These are phyloP conservation scores for Penicillium cataractarum DNA, from an alignment of 495 filamentous ascomycete species.

Conservation along the genomic window DNA sequence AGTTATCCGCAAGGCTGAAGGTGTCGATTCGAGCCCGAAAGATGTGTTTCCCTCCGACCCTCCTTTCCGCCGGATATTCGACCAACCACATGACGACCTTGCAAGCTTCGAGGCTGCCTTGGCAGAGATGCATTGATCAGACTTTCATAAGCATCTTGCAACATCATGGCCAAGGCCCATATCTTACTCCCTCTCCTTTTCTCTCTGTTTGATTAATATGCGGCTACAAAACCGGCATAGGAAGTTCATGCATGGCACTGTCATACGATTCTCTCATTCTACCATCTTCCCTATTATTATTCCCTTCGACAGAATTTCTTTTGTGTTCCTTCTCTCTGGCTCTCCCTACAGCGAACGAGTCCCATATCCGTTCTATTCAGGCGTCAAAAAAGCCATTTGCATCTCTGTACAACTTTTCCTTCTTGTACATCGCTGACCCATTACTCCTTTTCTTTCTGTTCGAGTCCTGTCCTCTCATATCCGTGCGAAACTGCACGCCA, in stretches of 20 bases:
- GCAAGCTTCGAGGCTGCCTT: constrained; percentile 37
- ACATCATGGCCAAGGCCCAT: neutral
- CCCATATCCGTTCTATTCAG: constrained; percentile 6
- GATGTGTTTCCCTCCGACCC: constrained; percentile 38
- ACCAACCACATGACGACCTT: constrained; percentile 41
- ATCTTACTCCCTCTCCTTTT: neutral
- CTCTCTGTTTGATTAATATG: neutral
- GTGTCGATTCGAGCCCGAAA: constrained; percentile 63
- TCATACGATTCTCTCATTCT: neutral
- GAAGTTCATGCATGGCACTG: neutral
- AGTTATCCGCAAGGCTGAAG: constrained; percentile 77
- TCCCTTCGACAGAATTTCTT: neutral
- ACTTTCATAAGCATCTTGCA: constrained; percentile 1
- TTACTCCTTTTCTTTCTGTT: constrained; percentile 7
- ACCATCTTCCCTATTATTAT: neutral
- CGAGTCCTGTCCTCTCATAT: constrained; percentile 8
- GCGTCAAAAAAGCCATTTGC: constrained; percentile 27
- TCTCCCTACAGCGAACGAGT: constrained; percentile 7
- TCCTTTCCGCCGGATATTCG: constrained; percentile 51
- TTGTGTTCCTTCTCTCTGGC: neutral
- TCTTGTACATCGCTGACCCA: constrained; percentile 29
- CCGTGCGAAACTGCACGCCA: constrained; percentile 12
- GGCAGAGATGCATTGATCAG: constrained; percentile 30
- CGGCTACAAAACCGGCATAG: neutral
- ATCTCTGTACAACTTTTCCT: constrained; percentile 29